phyloP scores from a whole-genome alignment of 176 grass and related monocot species.

The Oryza brachyantha region DNA sequence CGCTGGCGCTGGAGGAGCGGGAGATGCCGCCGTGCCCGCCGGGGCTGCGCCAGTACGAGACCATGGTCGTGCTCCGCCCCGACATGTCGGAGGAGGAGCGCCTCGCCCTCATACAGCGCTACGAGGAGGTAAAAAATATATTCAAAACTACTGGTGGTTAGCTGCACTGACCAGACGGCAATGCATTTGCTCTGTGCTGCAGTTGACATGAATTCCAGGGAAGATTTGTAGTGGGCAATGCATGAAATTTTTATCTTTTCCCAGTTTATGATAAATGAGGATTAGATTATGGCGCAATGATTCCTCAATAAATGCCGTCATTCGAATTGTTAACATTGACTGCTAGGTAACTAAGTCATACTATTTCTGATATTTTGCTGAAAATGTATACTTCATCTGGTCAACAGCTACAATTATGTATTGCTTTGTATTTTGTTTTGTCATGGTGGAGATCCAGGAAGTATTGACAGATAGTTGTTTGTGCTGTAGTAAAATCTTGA shows the following conservation, averaged over 20 bases:
- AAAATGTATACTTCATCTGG: neutral
- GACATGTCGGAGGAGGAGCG: conserved; percentile 99
- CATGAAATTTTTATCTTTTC: neutral
- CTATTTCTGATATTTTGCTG: too few relatives aligned
- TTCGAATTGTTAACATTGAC: neutral
- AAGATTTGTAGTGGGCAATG: neutral
- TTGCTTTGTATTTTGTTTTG: neutral
- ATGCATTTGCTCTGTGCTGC: neutral
- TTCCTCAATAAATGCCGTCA: neutral
- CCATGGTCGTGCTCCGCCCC: conserved; percentile 83
- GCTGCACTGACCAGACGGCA: neutral
- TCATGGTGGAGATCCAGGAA: neutral
- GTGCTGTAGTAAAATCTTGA: neutral
- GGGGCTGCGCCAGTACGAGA: conserved; percentile 84
- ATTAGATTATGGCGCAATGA: neutral
- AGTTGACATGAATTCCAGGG: neutral
- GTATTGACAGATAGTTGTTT: neutral
- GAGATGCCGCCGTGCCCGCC: conserved; percentile 92
- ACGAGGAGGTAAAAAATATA: conserved; percentile 88
- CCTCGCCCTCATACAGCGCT: conserved; percentile 84
- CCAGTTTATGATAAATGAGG: neutral
- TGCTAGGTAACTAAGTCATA: neutral
- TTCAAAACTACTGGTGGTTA: neutral
- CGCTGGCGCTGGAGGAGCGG: conserved; percentile 67
- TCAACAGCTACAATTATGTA: neutral